A percentile compares a stretch with the other conserved stretches of the same genome.
These are phyloP conservation scores for Clohesyomyces aquaticus DNA, from an alignment of 495 filamentous ascomycete genomes.

Conservation along the genomic window DNA sequence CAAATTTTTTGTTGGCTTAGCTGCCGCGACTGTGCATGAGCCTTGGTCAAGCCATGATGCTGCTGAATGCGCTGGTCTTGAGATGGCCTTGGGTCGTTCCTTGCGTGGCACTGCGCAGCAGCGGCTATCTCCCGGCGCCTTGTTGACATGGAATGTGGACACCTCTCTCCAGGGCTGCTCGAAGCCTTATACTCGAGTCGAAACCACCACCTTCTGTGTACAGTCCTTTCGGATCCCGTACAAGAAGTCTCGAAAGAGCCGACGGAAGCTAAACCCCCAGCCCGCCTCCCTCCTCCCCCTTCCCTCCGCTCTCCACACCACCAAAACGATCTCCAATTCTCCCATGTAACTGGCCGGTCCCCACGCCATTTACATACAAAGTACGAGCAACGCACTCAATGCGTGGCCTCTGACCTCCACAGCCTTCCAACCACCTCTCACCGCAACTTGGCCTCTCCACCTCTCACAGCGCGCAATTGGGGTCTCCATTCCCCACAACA, in stretches of 20 bases:
- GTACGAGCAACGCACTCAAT: neutral
- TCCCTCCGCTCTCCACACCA: neutral
- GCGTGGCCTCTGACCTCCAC: neutral
- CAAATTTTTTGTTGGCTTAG: constrained; percentile 39
- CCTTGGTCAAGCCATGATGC: constrained; percentile 10
- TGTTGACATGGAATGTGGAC: no score
- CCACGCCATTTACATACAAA: neutral
- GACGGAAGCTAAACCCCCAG: no score
- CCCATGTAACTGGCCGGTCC: neutral
- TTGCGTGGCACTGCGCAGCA: neutral
- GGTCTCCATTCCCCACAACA: neutral
- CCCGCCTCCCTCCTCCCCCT: neutral
- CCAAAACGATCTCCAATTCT: neutral
- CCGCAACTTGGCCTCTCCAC: no score
- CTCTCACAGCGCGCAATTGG: no score
- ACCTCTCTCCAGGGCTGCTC: no score
- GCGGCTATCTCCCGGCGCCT: neutral
- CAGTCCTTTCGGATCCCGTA: no score
- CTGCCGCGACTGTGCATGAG: constrained; percentile 35
- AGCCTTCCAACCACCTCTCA: no score
- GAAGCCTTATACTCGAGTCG: no score
- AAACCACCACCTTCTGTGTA: no score
- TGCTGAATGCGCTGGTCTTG: constrained; percentile 24
- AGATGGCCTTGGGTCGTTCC: constrained; percentile 4
- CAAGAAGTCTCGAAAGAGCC: no score